Percentiles rank a stretch among this genome's conserved stretches.
Evolutionary conservation across 345 rosid species (phyloP).

Genomic region (Eucalyptus sideroxylon): DNA sequence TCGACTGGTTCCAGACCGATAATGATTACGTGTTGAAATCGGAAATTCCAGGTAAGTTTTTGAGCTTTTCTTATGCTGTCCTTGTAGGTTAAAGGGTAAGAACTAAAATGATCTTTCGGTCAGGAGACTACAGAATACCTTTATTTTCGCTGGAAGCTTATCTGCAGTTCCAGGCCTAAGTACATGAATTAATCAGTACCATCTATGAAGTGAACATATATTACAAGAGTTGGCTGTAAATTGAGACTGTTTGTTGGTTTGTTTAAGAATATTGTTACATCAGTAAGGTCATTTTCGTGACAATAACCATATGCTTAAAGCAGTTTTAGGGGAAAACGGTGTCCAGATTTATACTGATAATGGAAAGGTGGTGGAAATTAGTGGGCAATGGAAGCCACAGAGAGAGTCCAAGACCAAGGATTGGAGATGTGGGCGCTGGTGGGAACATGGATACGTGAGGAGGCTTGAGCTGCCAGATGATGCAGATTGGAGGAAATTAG

Average conservation of each 20-base stretch:
- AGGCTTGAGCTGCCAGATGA: slow-evolving; percentile 83
- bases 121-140: background rate
- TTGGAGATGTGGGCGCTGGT: slow-evolving; percentile 80
- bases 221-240: background rate
- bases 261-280: background rate
- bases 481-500: slow-evolving; percentile 45
- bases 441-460: slow-evolving; percentile 73
- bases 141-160: background rate
- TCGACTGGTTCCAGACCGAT: slow-evolving; percentile 74
- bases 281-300: background rate
- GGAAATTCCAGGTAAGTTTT: slow-evolving; percentile 52
- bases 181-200: background rate
- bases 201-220: background rate
- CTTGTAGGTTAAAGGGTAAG: background rate
- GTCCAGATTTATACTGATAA: slow-evolving; percentile 37
- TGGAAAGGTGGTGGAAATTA: slow-evolving; percentile 65
- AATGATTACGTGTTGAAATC: slow-evolving; percentile 65
- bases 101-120: background rate
- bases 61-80: background rate
- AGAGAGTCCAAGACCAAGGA: slow-evolving; percentile 30
- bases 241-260: background rate
- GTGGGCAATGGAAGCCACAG: slow-evolving; percentile 57
- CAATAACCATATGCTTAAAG: background rate
- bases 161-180: background rate
- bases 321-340: slow-evolving; percentile 36